Evolutionary conservation across 305 asterid species (phyloP).

Genomic region (Galium porrigens): DNA sequence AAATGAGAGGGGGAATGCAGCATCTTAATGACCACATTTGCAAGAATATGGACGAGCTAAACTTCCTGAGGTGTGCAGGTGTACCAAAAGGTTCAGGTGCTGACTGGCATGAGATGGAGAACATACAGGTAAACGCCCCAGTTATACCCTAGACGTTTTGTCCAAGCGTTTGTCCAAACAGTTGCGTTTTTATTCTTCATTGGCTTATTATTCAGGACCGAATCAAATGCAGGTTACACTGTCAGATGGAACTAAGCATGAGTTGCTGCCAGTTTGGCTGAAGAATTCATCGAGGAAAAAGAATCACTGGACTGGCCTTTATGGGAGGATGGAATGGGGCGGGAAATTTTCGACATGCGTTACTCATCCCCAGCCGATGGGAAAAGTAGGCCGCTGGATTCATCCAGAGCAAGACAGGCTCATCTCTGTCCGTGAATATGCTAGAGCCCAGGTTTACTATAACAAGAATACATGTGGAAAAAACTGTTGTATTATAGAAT

Average conservation of each 20-base stretch:
- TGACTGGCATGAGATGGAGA: constrained; percentile 56
- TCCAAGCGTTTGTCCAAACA: not conserved
- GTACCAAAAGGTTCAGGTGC: constrained; percentile 50
- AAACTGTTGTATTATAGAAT: too few relatives aligned
- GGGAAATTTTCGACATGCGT: constrained; percentile 58
- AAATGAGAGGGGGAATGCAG: constrained; percentile 35
- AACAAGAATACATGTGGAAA: not conserved
- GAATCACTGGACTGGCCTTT: constrained; percentile 67
- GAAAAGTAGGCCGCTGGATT: constrained; percentile 64
- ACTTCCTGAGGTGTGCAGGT: constrained; percentile 39
- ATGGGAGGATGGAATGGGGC: constrained; percentile 61
- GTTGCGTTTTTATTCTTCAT: not conserved
- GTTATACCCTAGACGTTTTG: not conserved
- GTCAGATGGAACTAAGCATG: constrained; percentile 40
- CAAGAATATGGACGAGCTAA: constrained; percentile 57
- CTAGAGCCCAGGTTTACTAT: constrained; percentile 51
- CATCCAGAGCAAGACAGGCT: constrained; percentile 68
- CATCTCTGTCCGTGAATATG: constrained; percentile 63
- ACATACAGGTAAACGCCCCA: constrained; percentile 31
- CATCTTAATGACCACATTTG: constrained; percentile 37
- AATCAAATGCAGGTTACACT: constrained; percentile 31
- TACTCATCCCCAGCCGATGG: constrained; percentile 65
- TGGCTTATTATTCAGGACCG: not conserved
- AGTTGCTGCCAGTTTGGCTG: constrained; percentile 52
- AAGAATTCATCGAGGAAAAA: constrained; percentile 55